Conservation (phyloP, 1,284 basidiomycete genomes). For the Ceratobasidium sp. region DNA sequence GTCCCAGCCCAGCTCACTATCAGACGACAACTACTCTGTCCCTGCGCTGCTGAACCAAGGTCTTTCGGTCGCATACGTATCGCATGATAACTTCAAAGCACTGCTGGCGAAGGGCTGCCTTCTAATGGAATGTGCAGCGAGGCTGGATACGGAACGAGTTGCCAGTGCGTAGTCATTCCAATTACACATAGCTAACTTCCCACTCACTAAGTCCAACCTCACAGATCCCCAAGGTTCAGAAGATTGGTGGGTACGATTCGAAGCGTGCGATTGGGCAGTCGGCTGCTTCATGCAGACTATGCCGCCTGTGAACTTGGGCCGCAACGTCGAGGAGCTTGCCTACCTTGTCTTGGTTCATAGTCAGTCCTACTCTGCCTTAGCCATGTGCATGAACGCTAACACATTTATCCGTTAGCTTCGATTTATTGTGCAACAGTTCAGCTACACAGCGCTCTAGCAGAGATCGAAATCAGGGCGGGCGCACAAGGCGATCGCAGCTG, state of each 20-base stretch:
- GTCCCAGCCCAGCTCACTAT: not conserved
- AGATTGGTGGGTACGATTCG: slow-evolving; percentile 22
- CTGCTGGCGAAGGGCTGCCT: slow-evolving; percentile 2
- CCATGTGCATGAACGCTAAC: too few species aligned
- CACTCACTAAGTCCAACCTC: not conserved
- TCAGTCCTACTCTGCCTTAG: not conserved
- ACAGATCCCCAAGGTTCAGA: slow-evolving; percentile 8
- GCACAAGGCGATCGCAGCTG: slow-evolving; percentile 3
- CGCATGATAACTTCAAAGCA: slow-evolving; percentile 6
- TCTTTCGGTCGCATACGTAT: slow-evolving; percentile 19
- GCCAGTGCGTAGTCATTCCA: not conserved
- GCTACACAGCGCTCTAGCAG: slow-evolving; percentile 17
- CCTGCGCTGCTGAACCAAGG: slow-evolving; percentile 12
- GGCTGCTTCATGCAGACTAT: slow-evolving; percentile 13
- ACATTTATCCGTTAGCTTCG: too few species aligned
- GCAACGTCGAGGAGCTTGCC: slow-evolving; percentile 19
- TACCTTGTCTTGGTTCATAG: slow-evolving; percentile 7
- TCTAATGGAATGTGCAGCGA: not conserved
- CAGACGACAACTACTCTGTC: slow-evolving; percentile 23
- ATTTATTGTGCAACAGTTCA: not conserved
- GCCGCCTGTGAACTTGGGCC: slow-evolving; percentile 15
- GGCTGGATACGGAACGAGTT: not conserved
- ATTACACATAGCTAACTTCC: not conserved
- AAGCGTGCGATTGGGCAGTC: slow-evolving; percentile 9
- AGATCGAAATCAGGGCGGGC: not conserved